Evolutionary conservation across 805 yeast genomes (phyloP), one percentile per base, ranked within the genome.

Genomic region (Candida verbasci): DNA sequence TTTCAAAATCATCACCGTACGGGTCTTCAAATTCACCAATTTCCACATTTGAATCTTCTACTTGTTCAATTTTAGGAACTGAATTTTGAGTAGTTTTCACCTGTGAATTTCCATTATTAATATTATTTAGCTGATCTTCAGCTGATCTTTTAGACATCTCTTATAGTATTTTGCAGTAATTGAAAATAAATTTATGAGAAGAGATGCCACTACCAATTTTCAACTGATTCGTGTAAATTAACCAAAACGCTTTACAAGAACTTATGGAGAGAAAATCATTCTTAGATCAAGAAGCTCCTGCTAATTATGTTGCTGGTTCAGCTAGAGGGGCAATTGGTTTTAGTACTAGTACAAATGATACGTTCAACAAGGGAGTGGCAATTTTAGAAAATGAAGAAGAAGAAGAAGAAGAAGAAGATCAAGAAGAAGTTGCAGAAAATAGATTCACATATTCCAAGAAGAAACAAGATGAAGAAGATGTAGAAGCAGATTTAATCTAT

Each of bases 281-380:
- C 58, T 65, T 91, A 32, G 87, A 83, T 51, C 86, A 84, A 62
- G 78, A 79, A 42, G 82, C 97, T 1, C 98, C 98, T 0, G 75
- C 82, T 2, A 95, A 94, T 5, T 91, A 91, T 53, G 74, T 88
- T 27, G 83, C 97, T 3, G 98, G 98, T 17, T 60, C 88, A 6
- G 97, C 97, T 0, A 70, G 98, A 53, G 98, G 98, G 18, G 97
- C 97, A 1, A 76, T 86, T 1, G 97, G 97, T 4, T 89, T 93
- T 58, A 30, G 36, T 25, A 79, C 89, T 0, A 87, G 96, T 0
- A 74, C 87, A 40, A 86, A 93, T 1, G 94, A 83, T 43, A 56
- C 83, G 11, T 68, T 42, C 58, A 37, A 37, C 53, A 65, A 39
- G 52, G 42, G 42, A 4, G n/a, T 39, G 8, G 29, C 25, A n/a